Base-by-base conservation (phyloP, 371 early-diverging fungal species). In the Haplosporangium sp. region DNA sequence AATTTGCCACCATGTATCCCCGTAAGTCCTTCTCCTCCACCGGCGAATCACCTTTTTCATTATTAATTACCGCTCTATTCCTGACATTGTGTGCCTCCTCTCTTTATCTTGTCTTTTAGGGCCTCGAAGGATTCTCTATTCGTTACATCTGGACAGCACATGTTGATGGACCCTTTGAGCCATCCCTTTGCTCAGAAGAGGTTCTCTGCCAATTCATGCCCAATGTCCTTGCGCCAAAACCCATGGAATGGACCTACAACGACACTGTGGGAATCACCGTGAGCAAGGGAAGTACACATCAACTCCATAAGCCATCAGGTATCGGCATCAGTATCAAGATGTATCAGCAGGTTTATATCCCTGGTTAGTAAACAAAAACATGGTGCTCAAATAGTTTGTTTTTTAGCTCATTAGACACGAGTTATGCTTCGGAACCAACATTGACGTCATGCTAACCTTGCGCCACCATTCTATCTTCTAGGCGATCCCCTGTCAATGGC, bases 61-160 rank as follows among this genome's bases (percentile, higher is more conserved):
- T 36, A 36, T 55, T 29, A 29, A 29, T 29, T 29, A 29, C 29
- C 29, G 4, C 29, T 29, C 29, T 29, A 29, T 29, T 4, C 29
- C 29, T 29, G 29, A 29, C 29, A 29, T 29, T 29, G 29, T 29
- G 29, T 29, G 4, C 29, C 4, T 29, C 1, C 56, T 12, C 43
- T 29, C 16, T 7, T 47, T 29, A 14, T 21, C 36, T 48, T n/a
- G 3, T 41, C 41, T 41, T 20, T 38, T 55, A 79, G 77, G 45
- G 57, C 16, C 66, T 76, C 11, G 69, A 76, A 5, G 73, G 76
- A 14, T 76, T 68, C 54, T 64, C 65, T 13, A 68, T 80, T 18
- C 71, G 72, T 10, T 82, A 75, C 52, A 80, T 86, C 8, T 89
- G 89, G 89, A 84, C 85, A 8, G 87, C 86, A 12, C 85, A 87